Evolutionary conservation across 1,284 basidiomycete species (phyloP).

Genomic region (Sphaerobolus stellatus): DNA sequence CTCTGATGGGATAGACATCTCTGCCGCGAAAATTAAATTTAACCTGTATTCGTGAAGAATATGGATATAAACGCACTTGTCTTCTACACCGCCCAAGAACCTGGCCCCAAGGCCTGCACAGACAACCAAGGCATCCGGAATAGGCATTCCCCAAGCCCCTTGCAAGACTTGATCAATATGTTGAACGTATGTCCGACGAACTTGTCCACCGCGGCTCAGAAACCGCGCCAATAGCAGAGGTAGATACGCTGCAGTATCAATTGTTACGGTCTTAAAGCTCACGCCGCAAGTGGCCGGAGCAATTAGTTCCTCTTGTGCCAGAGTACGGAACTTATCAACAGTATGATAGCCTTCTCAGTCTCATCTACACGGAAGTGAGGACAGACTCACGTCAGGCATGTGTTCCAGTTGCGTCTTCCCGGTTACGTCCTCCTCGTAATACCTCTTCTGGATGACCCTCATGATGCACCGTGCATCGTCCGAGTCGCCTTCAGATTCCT

Average conservation of each 20-base stretch:
- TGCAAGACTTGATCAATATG: conserved; percentile 68
- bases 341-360: too few species aligned
- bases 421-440: conserved; percentile 44
- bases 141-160: conserved; percentile 39
- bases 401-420: conserved; percentile 47
- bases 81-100: conserved; percentile 38
- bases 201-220: conserved; percentile 54
- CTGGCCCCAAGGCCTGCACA: conserved; percentile 61
- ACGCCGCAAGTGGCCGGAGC: conserved; percentile 46
- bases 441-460: conserved; percentile 59
- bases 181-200: conserved; percentile 56
- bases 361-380: too few species aligned
- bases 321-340: conserved; percentile 47
- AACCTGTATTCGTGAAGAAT: background rate
- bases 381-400: conserved; percentile 59
- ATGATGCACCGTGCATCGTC: conserved; percentile 53
- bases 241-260: conserved; percentile 68
- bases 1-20: conserved; percentile 50
- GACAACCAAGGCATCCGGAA: conserved; percentile 58
- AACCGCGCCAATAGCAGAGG: conserved; percentile 67
- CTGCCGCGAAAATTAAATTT: conserved; percentile 44
- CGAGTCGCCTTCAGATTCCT: conserved; percentile 49
- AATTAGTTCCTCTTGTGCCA: conserved; percentile 46
- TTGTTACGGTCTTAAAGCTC: conserved; percentile 63
- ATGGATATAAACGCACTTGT: conserved; percentile 35